These are phyloP conservation scores for Scheffersomyces segobiensis DNA, from an alignment of 1,139 yeast species.

Conservation along the genomic window DNA sequence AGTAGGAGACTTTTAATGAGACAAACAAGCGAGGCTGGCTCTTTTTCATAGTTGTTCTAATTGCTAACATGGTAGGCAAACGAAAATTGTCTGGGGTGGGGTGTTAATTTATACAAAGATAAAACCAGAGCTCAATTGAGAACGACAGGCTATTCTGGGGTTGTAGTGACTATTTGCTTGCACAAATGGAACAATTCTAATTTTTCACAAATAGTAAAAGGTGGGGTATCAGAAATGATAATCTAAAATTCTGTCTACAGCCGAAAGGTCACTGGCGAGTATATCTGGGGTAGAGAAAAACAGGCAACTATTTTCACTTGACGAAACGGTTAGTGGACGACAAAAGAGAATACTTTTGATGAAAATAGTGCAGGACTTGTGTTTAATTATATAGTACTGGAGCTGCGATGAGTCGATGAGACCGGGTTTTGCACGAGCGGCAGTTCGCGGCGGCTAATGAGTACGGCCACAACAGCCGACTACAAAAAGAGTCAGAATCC, in stretches of 20 bases:
- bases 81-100: not conserved
- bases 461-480: not conserved
- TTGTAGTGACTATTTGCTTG: not conserved
- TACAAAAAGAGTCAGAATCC: not conserved
- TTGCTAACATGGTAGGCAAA: not conserved
- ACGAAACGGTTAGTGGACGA: not conserved
- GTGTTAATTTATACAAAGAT: not conserved
- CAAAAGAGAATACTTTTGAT: not conserved
- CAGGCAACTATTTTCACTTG: not conserved
- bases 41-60: not conserved
- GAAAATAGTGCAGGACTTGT: not conserved
- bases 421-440: not conserved
- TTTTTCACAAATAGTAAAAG: not conserved
- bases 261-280: not conserved
- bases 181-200: not conserved
- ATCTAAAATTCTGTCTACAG: not conserved
- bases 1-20: not conserved
- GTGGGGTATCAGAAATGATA: not conserved
- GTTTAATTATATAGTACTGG: not conserved
- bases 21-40: constrained; percentile 1
- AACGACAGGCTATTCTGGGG: not conserved
- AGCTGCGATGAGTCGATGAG: not conserved
- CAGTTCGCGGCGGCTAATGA: not conserved
- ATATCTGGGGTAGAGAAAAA: not conserved
- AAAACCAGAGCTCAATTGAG: not conserved